Percentiles rank a stretch among this genome's conserved stretches.
These are phyloP conservation scores for Fusarium dlaminii DNA, from an alignment of 2,329 filamentous ascomycete species.

Conservation along the genomic window DNA sequence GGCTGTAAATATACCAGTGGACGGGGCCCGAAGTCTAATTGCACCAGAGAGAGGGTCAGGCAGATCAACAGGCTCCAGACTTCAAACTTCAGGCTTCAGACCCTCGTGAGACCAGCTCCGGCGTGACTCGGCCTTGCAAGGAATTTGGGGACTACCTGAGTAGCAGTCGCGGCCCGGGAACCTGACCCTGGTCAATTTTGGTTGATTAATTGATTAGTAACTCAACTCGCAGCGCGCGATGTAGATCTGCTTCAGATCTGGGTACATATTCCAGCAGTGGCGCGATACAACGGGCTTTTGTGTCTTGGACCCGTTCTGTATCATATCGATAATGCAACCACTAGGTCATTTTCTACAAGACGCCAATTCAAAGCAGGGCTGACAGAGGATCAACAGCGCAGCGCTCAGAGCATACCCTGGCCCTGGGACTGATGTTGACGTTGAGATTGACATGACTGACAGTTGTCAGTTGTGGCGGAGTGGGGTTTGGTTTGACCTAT, in stretches of 20 bases:
- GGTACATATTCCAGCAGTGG: slow-evolving; percentile 14
- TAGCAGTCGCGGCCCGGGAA: not conserved
- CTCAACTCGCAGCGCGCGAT: not conserved
- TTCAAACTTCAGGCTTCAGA: slow-evolving; percentile 7
- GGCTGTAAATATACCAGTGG: slow-evolving; percentile 9
- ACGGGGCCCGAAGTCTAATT: slow-evolving; percentile 43
- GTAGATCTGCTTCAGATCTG: slow-evolving; percentile 31
- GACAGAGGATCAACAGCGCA: not conserved
- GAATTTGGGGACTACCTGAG: slow-evolving; percentile 5
- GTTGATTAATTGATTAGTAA: slow-evolving; percentile 10
- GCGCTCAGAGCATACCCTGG: not conserved
- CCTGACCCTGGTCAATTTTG: not conserved
- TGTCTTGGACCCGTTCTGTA: slow-evolving; percentile 13
- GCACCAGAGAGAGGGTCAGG: slow-evolving; percentile 23
- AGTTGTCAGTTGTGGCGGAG: slow-evolving; percentile 39
- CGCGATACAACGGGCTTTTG: slow-evolving; percentile 21
- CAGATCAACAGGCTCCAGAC: slow-evolving; percentile 32
- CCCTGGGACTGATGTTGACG: not conserved
- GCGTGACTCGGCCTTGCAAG: slow-evolving; percentile 29
- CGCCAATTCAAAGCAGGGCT: slow-evolving; percentile 3
- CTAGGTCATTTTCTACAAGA: slow-evolving; percentile 1
- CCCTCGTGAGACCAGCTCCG: slow-evolving; percentile 24
- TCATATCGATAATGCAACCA: slow-evolving; percentile 27
- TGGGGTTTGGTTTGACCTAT: slow-evolving; percentile 15
- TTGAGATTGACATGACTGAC: slow-evolving; percentile 18